Base-by-base conservation (phyloP, 73 alveolate genomes). In the Stentor roeselii region DNA sequence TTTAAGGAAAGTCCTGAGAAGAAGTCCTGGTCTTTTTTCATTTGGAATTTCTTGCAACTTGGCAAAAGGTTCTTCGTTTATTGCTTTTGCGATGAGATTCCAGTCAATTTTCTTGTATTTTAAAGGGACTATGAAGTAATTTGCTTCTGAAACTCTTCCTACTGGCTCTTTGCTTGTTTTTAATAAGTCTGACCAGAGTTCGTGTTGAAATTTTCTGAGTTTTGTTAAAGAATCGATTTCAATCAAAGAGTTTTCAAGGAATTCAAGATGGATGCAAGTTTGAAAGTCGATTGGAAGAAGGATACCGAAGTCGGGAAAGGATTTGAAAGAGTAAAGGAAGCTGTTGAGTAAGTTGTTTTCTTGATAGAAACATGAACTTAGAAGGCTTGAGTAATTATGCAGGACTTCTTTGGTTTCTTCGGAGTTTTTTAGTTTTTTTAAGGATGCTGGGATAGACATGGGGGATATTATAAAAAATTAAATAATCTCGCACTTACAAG, bases 171-270 rank as follows among this genome's bases (percentile, higher is more conserved):
- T 67, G 11, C 42, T 27, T 15, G 80, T 34, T 67, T 32, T 21
- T 27, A 67, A 21, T 11, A 67, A 21, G 34, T 67, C 80, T 0
- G 50, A 27, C 37, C 80, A 67, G 21, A 67, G 14, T 67, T 67
- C 80, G 34, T 67, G 80, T 34, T 67, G 80, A 32, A 67, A 67
- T 21, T 67, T 32, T 34, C 80, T 21, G 1, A 67, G 67, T 11
- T 6, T 21, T 11, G 30, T 50, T 50, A 11, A 21, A 50, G 21
- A 21, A 6, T 50, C 67, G 21, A 50, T 50, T 11, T 50, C 67
- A 11, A 50, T 21, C 67, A 50, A 11, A 6, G 21, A 50, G 21
- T 11, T 50, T 21, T 50, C 67, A 11, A 50, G 21, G 21, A 50
- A 50, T 11, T 50, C 21, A 50, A 50, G 67, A 11, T 11, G 21